phyloP scores from a whole-genome alignment of 495 filamentous ascomycete species.

The Schizothecium vesticola region DNA sequence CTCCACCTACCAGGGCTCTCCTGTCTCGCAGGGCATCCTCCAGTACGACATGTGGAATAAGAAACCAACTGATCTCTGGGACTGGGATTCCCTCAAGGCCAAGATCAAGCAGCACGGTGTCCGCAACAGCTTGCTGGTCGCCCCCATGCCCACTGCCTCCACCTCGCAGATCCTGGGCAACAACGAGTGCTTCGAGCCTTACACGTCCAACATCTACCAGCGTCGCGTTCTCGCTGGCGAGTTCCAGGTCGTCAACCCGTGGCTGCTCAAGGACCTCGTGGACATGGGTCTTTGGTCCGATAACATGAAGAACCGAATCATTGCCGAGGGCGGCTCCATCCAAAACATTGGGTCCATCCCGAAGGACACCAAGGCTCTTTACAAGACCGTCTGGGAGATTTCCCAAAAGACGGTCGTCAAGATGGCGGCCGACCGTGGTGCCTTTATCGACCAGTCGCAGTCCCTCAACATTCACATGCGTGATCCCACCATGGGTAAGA shows the following conservation, averaged over 20 bases:
- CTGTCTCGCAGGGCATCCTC: constrained; percentile 89
- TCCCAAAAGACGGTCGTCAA: constrained; percentile 92
- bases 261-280: constrained; percentile 96
- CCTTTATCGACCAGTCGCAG: constrained; percentile 97
- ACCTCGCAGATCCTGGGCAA: constrained; percentile 96
- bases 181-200: constrained; percentile 99
- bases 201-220: constrained; percentile 99
- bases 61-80: constrained; percentile 89
- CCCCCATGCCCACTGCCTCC: constrained; percentile 95
- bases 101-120: constrained; percentile 87
- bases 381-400: constrained; percentile 99
- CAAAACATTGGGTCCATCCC: constrained; percentile 96
- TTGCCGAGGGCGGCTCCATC: constrained; percentile 90
- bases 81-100: constrained; percentile 85
- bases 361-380: constrained; percentile 88
- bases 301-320: constrained; percentile 99
- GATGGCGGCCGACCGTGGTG: constrained; percentile 97
- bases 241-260: constrained; percentile 99
- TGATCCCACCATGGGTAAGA: constrained; percentile 98
- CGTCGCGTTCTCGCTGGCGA: constrained; percentile 96
- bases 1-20: constrained; percentile 85
- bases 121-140: constrained; percentile 89
- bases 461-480: constrained; percentile 99
- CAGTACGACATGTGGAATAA: constrained; percentile 99
- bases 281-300: constrained; percentile 98